Evolutionary conservation across 1,139 yeast species (phyloP).

Genomic region (Saccharomycopsis phalli): DNA sequence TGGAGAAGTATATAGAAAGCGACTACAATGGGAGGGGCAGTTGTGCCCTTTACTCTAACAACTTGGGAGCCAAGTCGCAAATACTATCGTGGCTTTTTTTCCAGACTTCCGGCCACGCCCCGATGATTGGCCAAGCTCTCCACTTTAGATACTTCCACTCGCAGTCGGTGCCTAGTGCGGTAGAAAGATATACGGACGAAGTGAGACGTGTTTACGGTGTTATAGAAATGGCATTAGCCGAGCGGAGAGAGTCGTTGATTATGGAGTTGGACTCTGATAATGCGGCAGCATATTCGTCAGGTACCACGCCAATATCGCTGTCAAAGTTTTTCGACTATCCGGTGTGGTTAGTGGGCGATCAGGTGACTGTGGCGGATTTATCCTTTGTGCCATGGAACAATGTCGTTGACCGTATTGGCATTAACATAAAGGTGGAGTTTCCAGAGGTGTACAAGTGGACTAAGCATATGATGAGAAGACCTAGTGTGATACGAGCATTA

Average conservation of each 20-base stretch:
- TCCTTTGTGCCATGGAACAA: conserved; percentile 96
- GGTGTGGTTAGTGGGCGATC: conserved; percentile 90
- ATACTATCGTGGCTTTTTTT: conserved; percentile 86
- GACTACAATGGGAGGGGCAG: conserved; percentile 55
- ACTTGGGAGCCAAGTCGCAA: conserved; percentile 74
- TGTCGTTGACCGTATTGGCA: conserved; percentile 87
- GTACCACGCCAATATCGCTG: conserved; percentile 80
- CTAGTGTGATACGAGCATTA: conserved; percentile 71
- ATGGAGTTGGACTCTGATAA: conserved; percentile 87
- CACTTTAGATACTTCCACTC: conserved; percentile 90
- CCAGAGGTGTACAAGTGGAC: conserved; percentile 98
- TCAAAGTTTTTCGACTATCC: conserved; percentile 87
- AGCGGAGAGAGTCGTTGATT: conserved; percentile 79
- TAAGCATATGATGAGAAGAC: conserved; percentile 81
- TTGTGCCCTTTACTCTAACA: conserved; percentile 75
- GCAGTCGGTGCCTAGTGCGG: conserved; percentile 79
- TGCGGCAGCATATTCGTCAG: conserved; percentile 82
- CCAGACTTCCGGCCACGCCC: conserved; percentile 95
- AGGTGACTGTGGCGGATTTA: conserved; percentile 84
- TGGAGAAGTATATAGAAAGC: conserved; percentile 43
- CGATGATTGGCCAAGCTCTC: conserved; percentile 95
- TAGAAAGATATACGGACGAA: conserved; percentile 86
- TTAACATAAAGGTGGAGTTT: conserved; percentile 75
- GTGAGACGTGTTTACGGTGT: conserved; percentile 92
- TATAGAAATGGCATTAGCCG: conserved; percentile 91